phyloP scores from a whole-genome alignment of 2,329 filamentous ascomycete species.

The Gnomoniopsis sp. region DNA sequence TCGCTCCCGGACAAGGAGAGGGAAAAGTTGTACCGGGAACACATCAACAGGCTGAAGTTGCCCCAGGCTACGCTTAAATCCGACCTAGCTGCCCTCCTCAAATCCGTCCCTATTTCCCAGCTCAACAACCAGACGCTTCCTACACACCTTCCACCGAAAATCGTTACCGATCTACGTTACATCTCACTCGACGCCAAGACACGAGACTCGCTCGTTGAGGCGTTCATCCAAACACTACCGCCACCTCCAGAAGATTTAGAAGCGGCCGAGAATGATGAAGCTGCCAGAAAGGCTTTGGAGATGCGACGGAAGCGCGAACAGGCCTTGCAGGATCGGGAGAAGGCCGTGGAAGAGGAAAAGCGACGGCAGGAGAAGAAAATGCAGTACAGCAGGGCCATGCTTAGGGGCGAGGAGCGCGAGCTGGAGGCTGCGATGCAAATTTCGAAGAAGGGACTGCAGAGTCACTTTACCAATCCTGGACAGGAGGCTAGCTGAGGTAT shows the following conservation, averaged over 20 bases:
- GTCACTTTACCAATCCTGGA: constrained; percentile 42
- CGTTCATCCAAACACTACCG: constrained; percentile 62
- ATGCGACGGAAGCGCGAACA: constrained; percentile 59
- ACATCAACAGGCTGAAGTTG: constrained; percentile 64
- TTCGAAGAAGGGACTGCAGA: constrained; percentile 62
- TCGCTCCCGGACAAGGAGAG: constrained; percentile 71
- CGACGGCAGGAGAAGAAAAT: constrained; percentile 56
- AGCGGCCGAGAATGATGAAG: constrained; percentile 47
- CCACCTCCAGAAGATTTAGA: constrained; percentile 48
- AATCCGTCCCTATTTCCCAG: constrained; percentile 51
- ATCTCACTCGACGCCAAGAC: constrained; percentile 60
- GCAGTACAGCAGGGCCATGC: constrained; percentile 55
- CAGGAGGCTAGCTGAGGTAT: background rate
- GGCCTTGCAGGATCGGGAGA: constrained; percentile 64
- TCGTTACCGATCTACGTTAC: constrained; percentile 67
- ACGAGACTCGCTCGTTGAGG: constrained; percentile 63
- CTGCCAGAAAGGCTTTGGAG: constrained; percentile 44
- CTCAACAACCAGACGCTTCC: constrained; percentile 59
- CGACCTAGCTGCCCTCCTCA: constrained; percentile 65
- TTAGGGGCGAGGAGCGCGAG: constrained; percentile 66
- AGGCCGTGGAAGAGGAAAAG: constrained; percentile 61
- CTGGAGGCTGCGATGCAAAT: constrained; percentile 67
- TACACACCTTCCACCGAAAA: constrained; percentile 55
- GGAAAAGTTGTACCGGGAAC: constrained; percentile 76
- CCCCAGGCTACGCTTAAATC: constrained; percentile 63